Evolutionary conservation across 1,284 basidiomycete genomes (phyloP).

Genomic region (Puccinia horiana): DNA sequence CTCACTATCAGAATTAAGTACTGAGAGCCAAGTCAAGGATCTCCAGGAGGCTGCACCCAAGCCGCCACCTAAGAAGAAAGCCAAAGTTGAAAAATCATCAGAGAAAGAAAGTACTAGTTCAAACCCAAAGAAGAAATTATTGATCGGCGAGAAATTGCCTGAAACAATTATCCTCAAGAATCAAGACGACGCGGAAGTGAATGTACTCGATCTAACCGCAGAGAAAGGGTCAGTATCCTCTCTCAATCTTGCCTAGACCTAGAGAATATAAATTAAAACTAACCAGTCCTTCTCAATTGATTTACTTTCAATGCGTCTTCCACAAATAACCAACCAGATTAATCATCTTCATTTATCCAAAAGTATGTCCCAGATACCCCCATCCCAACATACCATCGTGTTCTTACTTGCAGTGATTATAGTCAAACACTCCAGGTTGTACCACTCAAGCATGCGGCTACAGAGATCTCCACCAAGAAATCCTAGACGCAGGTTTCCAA

Average conservation of each 20-base stretch:
- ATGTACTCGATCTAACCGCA: conserved; percentile 6
- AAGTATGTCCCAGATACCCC: conserved; percentile 27
- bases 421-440: conserved; percentile 51
- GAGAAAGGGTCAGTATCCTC: conserved; percentile 11
- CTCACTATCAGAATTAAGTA: conserved; percentile 20
- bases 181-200: not conserved
- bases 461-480: conserved; percentile 51
- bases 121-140: not conserved
- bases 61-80: conserved; percentile 6
- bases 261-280: not conserved
- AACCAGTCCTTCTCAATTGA: not conserved
- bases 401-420: not conserved
- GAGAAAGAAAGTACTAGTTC: not conserved
- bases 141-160: not conserved
- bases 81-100: not conserved
- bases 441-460: conserved; percentile 53
- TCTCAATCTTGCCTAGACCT: not conserved
- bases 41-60: not conserved
- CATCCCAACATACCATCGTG: not conserved
- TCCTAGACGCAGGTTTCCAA: conserved; percentile 51
- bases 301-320: not conserved
- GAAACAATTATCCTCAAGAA: conserved; percentile 13
- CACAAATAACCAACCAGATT: not conserved
- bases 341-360: conserved; percentile 53
- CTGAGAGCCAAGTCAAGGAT: conserved; percentile 5